phyloP scores from a whole-genome alignment of 176 grass and related monocot genomes.

The Oropetium thomaeum region DNA sequence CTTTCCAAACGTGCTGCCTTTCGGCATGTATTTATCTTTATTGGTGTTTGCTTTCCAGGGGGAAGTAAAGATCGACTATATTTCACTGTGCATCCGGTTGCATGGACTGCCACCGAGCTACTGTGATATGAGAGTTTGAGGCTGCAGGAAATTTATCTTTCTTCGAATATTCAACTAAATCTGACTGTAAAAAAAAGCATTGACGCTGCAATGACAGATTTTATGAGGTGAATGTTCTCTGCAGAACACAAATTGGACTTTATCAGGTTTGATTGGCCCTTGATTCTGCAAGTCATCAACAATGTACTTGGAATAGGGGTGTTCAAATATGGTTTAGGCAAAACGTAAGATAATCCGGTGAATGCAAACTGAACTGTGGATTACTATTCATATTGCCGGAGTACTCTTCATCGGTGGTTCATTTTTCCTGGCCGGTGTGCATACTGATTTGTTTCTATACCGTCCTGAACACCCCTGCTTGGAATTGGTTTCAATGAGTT shows the following conservation, averaged over 20 bases:
- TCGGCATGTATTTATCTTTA: not conserved
- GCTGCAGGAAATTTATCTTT: not conserved
- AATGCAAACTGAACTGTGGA: too few relatives aligned
- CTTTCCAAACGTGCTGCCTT: not conserved
- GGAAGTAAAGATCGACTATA: conserved; percentile 2
- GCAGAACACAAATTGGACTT: not conserved
- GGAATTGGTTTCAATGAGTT: not conserved
- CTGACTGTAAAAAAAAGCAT: not conserved
- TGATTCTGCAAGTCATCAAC: conserved; percentile 3
- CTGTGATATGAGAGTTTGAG: conserved; percentile 2
- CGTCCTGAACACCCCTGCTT: too few relatives aligned
- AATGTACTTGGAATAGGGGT: too few relatives aligned
- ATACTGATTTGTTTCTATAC: too few relatives aligned
- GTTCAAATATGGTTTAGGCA: too few relatives aligned
- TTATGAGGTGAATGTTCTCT: not conserved
- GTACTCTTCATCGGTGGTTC: too few relatives aligned
- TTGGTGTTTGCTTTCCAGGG: conserved; percentile 28
- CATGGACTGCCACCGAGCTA: not conserved
- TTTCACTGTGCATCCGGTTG: not conserved
- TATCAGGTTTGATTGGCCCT: not conserved
- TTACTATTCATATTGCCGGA: too few relatives aligned
- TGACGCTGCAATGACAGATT: not conserved
- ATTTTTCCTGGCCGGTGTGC: too few relatives aligned
- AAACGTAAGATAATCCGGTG: too few relatives aligned
- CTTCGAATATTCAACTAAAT: not conserved